A percentile compares a stretch with the other conserved stretches of the same genome.
These are phyloP conservation scores for Globisporangium yorkense DNA, from an alignment of 352 stramenopile genomes.

Conservation along the genomic window DNA sequence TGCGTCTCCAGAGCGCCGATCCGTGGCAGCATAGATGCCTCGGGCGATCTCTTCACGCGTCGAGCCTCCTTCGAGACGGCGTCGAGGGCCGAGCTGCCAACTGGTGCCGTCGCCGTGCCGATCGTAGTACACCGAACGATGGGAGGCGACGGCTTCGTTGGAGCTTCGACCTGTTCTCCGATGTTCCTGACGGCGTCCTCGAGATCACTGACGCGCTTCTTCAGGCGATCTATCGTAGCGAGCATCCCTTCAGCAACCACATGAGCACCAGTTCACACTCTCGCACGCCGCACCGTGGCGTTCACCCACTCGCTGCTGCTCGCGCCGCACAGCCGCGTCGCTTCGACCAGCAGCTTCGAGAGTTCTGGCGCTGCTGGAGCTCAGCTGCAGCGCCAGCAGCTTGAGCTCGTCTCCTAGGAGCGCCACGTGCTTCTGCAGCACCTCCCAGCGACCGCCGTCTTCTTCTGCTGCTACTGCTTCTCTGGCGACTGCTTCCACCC, in stretches of 20 bases:
- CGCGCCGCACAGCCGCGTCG: not conserved
- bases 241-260: not conserved
- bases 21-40: not conserved
- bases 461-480: not conserved
- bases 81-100: not conserved
- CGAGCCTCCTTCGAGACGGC: not conserved
- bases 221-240: not conserved
- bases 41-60: not conserved
- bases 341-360: not conserved
- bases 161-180: not conserved
- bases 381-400: conserved; percentile 2
- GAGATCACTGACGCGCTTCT: not conserved
- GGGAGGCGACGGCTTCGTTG: not conserved
- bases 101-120: not conserved
- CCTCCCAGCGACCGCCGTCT: conserved; percentile 2
- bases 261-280: no score
- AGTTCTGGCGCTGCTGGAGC: not conserved
- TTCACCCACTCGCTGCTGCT: not conserved
- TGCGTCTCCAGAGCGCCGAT: not conserved
- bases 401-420: conserved; percentile 5
- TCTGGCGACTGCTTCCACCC: not conserved
- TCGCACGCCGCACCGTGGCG: not conserved
- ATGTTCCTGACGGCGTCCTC: not conserved
- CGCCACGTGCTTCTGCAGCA: conserved; percentile 6
- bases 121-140: no score